Conservation (phyloP, 106 monocot species). For the Apostasia ramifera region DNA sequence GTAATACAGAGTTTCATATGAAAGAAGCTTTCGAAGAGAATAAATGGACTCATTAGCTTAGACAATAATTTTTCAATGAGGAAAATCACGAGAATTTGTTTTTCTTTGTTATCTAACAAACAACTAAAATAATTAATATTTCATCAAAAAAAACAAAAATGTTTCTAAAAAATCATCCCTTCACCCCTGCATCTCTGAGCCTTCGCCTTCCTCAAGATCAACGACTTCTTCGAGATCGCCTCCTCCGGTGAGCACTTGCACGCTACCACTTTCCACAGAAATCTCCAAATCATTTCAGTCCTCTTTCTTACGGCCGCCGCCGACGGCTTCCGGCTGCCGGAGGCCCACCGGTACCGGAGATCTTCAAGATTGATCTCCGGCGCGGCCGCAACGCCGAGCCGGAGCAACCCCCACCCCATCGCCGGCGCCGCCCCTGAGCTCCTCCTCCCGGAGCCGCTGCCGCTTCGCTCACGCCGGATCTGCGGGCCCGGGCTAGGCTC, state of each 20-base stretch:
- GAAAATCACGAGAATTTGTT: no score
- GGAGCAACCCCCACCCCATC: conserved; percentile 24
- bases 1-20: no score
- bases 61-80: no score
- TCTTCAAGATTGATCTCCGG: conserved; percentile 40
- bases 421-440: conserved; percentile 24
- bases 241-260: conserved; percentile 46
- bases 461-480: conserved; percentile 1
- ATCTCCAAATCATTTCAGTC: conserved; percentile 1
- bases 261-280: conserved; percentile 21
- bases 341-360: neutral
- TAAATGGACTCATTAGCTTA: no score
- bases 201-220: neutral
- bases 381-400: conserved; percentile 35
- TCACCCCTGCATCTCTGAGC: neutral
- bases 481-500: conserved; percentile 63
- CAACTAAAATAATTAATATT: no score
- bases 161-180: no score
- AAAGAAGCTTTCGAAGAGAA: no score
- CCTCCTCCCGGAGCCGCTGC: neutral
- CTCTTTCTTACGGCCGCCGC: conserved; percentile 7
- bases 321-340: neutral
- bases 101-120: no score
- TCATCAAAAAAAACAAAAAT: no score
- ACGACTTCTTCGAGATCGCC: conserved; percentile 1